Evolutionary conservation across 2,329 filamentous ascomycete genomes (phyloP), one percentile per base, ranked within the genome.

Genomic region (Madurella mycetomatis): DNA sequence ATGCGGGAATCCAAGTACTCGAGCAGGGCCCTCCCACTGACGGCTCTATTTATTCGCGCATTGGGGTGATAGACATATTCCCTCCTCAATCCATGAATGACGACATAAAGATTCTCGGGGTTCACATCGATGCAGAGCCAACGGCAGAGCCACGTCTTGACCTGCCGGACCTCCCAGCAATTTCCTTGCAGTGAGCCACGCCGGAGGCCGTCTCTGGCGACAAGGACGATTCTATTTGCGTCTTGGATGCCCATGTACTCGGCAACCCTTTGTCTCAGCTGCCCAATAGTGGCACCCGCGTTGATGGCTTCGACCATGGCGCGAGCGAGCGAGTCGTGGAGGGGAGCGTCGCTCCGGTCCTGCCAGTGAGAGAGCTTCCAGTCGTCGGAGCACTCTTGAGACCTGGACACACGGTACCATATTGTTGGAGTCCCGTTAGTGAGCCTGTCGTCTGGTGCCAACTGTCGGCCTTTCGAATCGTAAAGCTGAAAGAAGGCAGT

Each of bases 51-150:
- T 41, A 47, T 16, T 44, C 47, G 37, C 30, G 39, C 3, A 9
- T 52, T 25, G 8, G 62, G 62, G 42, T 72, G 70, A 40, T 64
- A 69, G 40, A 72, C 32, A 47, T 71, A 72, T 41, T 67, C 59
- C 51, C 69, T 63, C 32, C 67, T 66, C n/a, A 65, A 57, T 1
- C 67, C 67, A 9, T 51, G 60, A 13, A 72, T 46, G 9, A 70
- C 50, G 31, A 70, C 56, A 31, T 66, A 70, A 4, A 59, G 49
- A 2, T 53, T 44, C 12, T 42, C 30, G 0, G 57, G 59, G 13
- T 51, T 54, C 16, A 71, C 19, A 40, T 65, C 57, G 30, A 71
- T 58, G 9, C 55, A 46, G n/a, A 73, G 53, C 54, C 65, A 62
- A 1, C 65, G 65, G 46, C 67, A 71, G 15, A 70, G 60, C 70